phyloP scores from a whole-genome alignment of 371 early-diverging fungal species.

The Mortierella sp. region DNA sequence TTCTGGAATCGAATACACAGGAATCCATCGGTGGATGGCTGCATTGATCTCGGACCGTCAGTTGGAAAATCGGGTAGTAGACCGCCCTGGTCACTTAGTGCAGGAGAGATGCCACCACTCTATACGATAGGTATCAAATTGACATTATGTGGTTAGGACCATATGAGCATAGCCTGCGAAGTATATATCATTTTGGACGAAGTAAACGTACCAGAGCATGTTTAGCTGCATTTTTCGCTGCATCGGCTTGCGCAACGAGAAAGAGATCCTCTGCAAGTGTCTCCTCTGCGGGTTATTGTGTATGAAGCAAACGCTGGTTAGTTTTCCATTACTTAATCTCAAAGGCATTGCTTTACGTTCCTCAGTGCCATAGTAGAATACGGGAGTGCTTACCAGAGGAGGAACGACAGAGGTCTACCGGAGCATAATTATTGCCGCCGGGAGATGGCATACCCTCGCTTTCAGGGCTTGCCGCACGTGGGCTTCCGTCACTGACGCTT shows the following conservation, averaged over 20 bases:
- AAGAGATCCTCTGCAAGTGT: too few species aligned
- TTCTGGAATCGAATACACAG: slow-evolving; percentile 1
- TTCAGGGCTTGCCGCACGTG: too few species aligned
- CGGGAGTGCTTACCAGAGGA: too few species aligned
- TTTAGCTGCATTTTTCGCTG: neutral
- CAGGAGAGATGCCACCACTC: neutral
- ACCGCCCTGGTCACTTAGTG: neutral
- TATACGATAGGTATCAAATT: neutral
- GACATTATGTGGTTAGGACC: slow-evolving; percentile 4
- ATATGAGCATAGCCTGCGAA: too few species aligned
- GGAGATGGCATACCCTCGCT: too few species aligned
- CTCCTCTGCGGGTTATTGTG: neutral
- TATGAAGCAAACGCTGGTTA: too few species aligned
- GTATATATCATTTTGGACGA: neutral
- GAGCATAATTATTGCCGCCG: too few species aligned
- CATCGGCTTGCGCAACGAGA: too few species aligned
- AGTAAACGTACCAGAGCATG: neutral
- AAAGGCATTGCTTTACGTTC: too few species aligned
- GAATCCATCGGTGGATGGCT: neutral
- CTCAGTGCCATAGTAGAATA: too few species aligned
- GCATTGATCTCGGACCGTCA: neutral
- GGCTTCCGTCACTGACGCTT: neutral
- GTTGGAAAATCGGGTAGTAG: slow-evolving; percentile 1
- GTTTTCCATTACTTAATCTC: too few species aligned
- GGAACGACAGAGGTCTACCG: too few species aligned